Evolutionary conservation across 768 basidiomycete species (phyloP).

Genomic region (Leccinellum rugosiceps): DNA sequence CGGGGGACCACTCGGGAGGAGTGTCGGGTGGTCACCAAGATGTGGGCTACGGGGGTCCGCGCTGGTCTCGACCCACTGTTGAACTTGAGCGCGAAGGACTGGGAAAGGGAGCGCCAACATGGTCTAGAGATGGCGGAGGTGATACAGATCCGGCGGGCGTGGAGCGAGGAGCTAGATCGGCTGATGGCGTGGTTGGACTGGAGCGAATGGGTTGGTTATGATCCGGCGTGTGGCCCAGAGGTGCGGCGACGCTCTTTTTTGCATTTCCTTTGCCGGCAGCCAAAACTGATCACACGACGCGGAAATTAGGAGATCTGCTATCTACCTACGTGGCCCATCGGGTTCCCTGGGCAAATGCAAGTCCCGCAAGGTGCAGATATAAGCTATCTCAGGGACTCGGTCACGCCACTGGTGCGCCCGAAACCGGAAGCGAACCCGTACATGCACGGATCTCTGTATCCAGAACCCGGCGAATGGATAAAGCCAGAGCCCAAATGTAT

Average conservation of each 20-base stretch:
- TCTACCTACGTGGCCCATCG: slow-evolving; percentile 18
- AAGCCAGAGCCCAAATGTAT: slow-evolving; percentile 15
- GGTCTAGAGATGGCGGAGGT: not conserved
- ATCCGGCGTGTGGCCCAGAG: slow-evolving; percentile 43
- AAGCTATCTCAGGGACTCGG: not conserved
- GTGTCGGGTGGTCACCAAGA: slow-evolving; percentile 41
- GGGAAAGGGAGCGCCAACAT: not conserved
- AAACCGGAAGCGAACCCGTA: not conserved
- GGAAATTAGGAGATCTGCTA: slow-evolving; percentile 17
- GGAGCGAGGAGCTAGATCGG: slow-evolving; percentile 32
- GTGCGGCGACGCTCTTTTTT: slow-evolving; percentile 21
- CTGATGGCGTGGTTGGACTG: slow-evolving; percentile 52
- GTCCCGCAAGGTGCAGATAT: not conserved
- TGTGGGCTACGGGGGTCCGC: slow-evolving; percentile 43
- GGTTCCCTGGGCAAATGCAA: slow-evolving; percentile 2
- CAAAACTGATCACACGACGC: not conserved
- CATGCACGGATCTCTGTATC: not conserved
- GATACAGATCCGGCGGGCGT: slow-evolving; percentile 19
- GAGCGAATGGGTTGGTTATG: slow-evolving; percentile 47
- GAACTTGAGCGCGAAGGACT: not conserved
- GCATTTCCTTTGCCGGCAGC: not conserved
- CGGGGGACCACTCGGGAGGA: slow-evolving; percentile 40
- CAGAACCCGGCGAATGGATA: slow-evolving; percentile 3
- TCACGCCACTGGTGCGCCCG: not conserved
- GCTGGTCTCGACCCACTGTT: slow-evolving; percentile 16